These are phyloP conservation scores for Podaxis pistillaris DNA, from an alignment of 768 basidiomycete species.

Conservation along the genomic window DNA sequence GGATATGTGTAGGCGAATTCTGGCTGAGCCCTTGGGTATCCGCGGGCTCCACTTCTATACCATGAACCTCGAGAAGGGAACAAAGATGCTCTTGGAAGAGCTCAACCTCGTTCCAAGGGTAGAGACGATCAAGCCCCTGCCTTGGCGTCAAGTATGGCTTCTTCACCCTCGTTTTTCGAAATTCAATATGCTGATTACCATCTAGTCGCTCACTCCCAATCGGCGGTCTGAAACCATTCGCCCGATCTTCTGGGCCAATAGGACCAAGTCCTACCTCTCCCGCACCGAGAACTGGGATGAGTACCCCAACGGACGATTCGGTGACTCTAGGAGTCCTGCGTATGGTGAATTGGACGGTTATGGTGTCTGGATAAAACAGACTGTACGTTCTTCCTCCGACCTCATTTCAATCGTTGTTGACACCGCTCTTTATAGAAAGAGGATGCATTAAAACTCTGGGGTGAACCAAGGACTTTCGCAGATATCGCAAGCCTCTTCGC, in stretches of 20 bases:
- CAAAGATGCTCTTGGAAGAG: conserved; percentile 93
- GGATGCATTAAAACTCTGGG: conserved; percentile 88
- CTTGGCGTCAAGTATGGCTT: conserved; percentile 85
- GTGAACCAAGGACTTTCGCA: conserved; percentile 60
- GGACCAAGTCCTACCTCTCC: conserved; percentile 90
- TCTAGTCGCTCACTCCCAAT: conserved; percentile 86
- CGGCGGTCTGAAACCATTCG: conserved; percentile 90
- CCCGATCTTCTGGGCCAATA: conserved; percentile 99
- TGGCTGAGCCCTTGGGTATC: conserved; percentile 78
- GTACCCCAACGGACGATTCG: conserved; percentile 98
- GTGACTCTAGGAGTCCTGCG: conserved; percentile 95
- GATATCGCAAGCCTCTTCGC: conserved; percentile 78
- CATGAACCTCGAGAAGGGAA: conserved; percentile 95
- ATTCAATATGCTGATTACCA: conserved; percentile 18
- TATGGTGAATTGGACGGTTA: conserved; percentile 98
- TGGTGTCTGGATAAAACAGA: conserved; percentile 89
- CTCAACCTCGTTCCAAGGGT: conserved; percentile 83
- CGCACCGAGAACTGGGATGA: conserved; percentile 99
- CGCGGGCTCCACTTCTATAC: conserved; percentile 95
- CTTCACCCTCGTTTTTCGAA: conserved; percentile 1
- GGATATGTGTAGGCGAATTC: conserved; percentile 87
- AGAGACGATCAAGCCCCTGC: conserved; percentile 91
- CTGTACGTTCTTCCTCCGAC: conserved; percentile 39
- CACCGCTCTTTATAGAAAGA: conserved; percentile 56
- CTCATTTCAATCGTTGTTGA: conserved; percentile 7